Base-by-base conservation (phyloP, 139 green algal genomes). In the Yamagishiella unicocca region DNA sequence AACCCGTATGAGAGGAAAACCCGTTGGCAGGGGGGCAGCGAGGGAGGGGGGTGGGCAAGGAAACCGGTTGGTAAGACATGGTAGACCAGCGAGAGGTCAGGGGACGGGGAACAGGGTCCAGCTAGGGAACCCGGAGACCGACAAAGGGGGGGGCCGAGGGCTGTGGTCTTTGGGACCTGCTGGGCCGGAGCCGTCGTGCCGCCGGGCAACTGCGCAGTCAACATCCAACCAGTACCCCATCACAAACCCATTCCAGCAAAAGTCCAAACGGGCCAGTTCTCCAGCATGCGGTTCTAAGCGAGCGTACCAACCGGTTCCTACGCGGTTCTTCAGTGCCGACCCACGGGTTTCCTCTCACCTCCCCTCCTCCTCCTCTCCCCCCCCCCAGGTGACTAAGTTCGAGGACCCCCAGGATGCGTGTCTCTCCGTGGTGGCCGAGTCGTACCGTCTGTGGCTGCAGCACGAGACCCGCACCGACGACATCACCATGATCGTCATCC, bases 381-480 rank as follows among this genome's bases (percentile, higher is more conserved):
- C 35, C 4, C 61, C 62, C 7, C 90, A 95, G 90, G 89, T 92
- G 27, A 84, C 75, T 40, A 91, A 92, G 77, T 94, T 94, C 82
- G 90, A 94, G 21, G 94, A 97, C 87, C 91, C 93, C 0, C 92
- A 96, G 50, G 92, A 96, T 54, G 97, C 97, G 8, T 95, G 90
- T 45, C 45, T 95, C 55, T 93, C 91, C 0, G 91, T 99, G 17
- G 94, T 97, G 0, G 90, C 92, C 9, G 94, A 97, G 89, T 93
- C 94, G 35, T 98, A 99, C 91, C 92, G 94, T 37, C 88, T 95
- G 54, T 99, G 97, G 97, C 93, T 98, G 81, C 87, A 96, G 81
- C 94, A 97, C 43, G 97, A 99, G 84, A 96, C 94, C 2, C 93
- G 97, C 43, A 99, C 96, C 0, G 97, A 99, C 85, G 97, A 99